Evolutionary conservation across 805 yeast genomes (phyloP), one percentile per base, ranked within the genome.

Genomic region (Vanderwaltozyma polyspora): DNA sequence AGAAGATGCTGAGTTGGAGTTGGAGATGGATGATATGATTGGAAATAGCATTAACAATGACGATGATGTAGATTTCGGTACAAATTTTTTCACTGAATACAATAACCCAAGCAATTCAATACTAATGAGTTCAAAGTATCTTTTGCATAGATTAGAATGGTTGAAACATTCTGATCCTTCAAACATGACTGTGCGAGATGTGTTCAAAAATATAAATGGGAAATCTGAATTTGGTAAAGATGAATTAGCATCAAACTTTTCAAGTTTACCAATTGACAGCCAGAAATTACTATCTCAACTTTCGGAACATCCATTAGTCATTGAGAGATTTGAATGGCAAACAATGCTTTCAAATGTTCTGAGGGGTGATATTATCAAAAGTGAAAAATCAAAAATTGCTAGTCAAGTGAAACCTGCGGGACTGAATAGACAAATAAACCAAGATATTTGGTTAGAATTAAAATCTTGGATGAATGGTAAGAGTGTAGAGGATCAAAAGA

Each of bases 261-360:
- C 44, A 13, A 31, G 39, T 29, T 28, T 47, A 26, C 38, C 55
- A 31, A 21, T 35, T 38, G 41, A 44, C 19, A 43, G 39, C 21
- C 51, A 35, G 28, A 37, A 43, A 25, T 25, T 38, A 18, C 33
- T 35, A 15, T 37, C 44, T 3, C 42, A 45, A 21, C 37, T 59
- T 10, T 36, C 52, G 5, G 43, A 57, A 4, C 57, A 60, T 35
- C 58, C 64, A 6, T 43, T 49, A 17, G 75, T 79, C 6, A 48
- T 76, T 9, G 96, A 86, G 51, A 68, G 97, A 32, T 63, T 87
- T 10, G 95, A 86, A 59, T 91, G 98, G 98, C 97, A 91, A 58
- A 73, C 89, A 0, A 85, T 91, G 94, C 66, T 91, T 32, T 71
- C 82, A 9, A 71, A 86, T 3, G 97, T 91, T 3, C 69, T 91